These are phyloP conservation scores for Coniferiporia weirii DNA, from an alignment of 1,284 basidiomycete species.

Conservation along the genomic window DNA sequence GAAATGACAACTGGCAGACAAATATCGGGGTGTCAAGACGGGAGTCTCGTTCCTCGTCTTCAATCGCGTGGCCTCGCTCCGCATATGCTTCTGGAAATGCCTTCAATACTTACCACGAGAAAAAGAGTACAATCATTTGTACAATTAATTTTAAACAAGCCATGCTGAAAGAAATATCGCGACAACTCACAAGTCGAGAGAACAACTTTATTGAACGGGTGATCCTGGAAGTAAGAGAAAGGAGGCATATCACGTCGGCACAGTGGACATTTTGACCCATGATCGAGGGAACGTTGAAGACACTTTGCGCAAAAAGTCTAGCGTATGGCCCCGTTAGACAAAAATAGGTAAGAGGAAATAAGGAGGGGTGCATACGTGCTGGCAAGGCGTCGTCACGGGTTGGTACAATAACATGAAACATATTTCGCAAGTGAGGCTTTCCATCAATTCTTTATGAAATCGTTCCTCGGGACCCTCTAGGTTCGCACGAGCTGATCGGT, in stretches of 20 bases:
- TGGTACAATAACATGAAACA: conserved; percentile 82
- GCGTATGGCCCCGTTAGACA: neutral
- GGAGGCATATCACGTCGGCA: conserved; percentile 76
- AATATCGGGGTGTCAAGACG: conserved; percentile 88
- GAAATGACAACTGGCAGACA: conserved; percentile 85
- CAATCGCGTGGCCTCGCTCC: conserved; percentile 54
- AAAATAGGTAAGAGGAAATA: conserved; percentile 8
- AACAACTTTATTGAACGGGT: conserved; percentile 63
- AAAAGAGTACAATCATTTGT: neutral
- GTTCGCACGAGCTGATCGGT: neutral
- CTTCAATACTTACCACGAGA: conserved; percentile 44
- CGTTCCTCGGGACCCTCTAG: conserved; percentile 20
- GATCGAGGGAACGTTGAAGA: conserved; percentile 85
- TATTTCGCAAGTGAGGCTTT: conserved; percentile 85
- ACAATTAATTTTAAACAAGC: neutral
- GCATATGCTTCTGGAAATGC: conserved; percentile 55
- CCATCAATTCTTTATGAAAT: conserved; percentile 67
- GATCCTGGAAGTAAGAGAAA: conserved; percentile 79
- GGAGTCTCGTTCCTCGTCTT: conserved; percentile 71
- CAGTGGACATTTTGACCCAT: conserved; percentile 77
- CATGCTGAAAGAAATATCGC: neutral
- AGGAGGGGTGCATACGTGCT: conserved; percentile 61
- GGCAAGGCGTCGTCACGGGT: conserved; percentile 89
- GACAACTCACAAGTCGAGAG: conserved; percentile 57
- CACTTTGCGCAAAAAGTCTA: conserved; percentile 90